A percentile compares a stretch with the other conserved stretches of the same genome.
Evolutionary conservation across 2,329 filamentous ascomycete genomes (phyloP).

Genomic region (Paecilomyces formosus): DNA sequence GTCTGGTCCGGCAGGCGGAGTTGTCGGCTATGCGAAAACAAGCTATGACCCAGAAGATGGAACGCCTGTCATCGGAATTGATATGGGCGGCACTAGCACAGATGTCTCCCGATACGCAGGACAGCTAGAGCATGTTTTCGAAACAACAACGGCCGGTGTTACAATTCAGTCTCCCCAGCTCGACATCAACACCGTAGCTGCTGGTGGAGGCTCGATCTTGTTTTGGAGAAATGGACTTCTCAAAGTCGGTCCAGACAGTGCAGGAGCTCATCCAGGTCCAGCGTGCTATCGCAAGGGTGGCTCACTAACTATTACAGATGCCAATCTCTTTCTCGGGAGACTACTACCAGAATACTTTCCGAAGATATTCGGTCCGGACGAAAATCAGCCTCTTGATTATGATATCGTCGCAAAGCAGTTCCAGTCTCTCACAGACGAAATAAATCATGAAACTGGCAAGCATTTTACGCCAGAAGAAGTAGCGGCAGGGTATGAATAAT

Average conservation of each 20-base stretch:
- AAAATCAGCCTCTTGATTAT: conserved; percentile 72
- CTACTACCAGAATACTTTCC: conserved; percentile 93
- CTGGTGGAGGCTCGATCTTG: conserved; percentile 67
- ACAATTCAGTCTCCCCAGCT: conserved; percentile 84
- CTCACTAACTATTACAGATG: conserved; percentile 83
- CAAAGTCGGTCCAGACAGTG: conserved; percentile 85
- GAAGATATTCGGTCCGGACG: conserved; percentile 87
- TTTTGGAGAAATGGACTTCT: conserved; percentile 70
- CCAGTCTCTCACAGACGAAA: conserved; percentile 65
- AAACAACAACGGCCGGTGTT: conserved; percentile 82
- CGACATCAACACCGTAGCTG: conserved; percentile 87
- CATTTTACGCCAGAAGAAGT: conserved; percentile 74
- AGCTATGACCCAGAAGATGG: conserved; percentile 74
- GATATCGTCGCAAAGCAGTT: conserved; percentile 69
- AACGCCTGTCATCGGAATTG: conserved; percentile 81
- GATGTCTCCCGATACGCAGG: conserved; percentile 83
- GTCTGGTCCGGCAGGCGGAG: conserved; percentile 85
- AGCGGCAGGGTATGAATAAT: conserved; percentile 45
- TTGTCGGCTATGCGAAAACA: conserved; percentile 83
- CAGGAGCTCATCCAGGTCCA: conserved; percentile 82
- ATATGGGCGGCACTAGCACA: conserved; percentile 87
- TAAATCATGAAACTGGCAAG: conserved; percentile 63
- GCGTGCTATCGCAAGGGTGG: conserved; percentile 91
- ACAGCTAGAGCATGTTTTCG: conserved; percentile 83
- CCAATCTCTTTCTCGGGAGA: conserved; percentile 79